A percentile compares a stretch with the other conserved stretches of the same genome.
These are phyloP conservation scores for Symbiodinium natans DNA, from an alignment of 73 alveolate genomes.

Conservation along the genomic window DNA sequence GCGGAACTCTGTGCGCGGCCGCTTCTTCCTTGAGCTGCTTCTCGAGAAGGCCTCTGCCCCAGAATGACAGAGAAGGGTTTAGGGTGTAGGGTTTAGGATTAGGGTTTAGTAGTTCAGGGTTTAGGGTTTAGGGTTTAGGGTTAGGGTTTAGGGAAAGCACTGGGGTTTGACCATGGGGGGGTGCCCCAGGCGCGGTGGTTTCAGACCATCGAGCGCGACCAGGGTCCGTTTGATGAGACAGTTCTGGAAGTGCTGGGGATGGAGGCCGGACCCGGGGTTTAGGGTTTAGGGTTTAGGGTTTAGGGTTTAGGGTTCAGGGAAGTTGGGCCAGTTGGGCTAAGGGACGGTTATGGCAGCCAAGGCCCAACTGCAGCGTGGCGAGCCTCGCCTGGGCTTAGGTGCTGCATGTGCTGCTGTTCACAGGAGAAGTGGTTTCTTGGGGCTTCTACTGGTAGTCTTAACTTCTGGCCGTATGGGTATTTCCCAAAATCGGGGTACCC, in stretches of 20 bases:
- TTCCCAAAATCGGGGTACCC: too few species aligned
- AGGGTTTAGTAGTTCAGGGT: not conserved
- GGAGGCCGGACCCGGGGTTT: not conserved
- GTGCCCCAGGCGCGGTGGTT: slow-evolving; percentile 87
- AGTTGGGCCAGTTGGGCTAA: not conserved
- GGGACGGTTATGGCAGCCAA: not conserved
- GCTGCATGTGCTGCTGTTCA: not conserved
- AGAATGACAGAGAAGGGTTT: not conserved
- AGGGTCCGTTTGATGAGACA: slow-evolving; percentile 83
- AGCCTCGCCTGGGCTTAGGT: not conserved
- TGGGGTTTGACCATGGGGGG: too few species aligned
- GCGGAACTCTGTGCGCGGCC: slow-evolving; percentile 82
- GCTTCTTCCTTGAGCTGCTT: slow-evolving; percentile 32
- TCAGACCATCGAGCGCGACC: slow-evolving; percentile 84
- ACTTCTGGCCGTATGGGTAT: too few species aligned
- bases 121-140: not conserved
- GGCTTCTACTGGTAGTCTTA: not conserved
- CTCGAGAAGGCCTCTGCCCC: slow-evolving; percentile 36
- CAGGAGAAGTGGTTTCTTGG: not conserved
- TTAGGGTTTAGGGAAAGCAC: too few species aligned
- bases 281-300: not conserved
- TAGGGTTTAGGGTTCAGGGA: not conserved
- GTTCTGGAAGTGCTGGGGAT: slow-evolving; percentile 34
- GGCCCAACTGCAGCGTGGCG: not conserved
- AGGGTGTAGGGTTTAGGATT: not conserved